Percentiles rank a stretch among this genome's conserved stretches.
phyloP scores from a whole-genome alignment of 441 rosid species.

The Cnidoscolus chayamansa region DNA sequence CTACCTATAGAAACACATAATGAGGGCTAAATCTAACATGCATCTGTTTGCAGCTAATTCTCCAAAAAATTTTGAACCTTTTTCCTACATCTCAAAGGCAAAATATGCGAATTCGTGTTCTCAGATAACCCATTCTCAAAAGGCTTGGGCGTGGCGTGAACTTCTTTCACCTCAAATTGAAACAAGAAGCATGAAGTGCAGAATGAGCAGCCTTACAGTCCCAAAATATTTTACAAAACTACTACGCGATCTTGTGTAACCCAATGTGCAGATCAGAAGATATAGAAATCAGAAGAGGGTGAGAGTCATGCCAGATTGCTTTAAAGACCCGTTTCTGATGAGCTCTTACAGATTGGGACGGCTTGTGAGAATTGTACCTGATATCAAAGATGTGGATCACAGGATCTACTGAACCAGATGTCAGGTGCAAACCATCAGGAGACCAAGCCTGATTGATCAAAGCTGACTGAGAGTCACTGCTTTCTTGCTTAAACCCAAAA shows the following conservation, averaged over 20 bases:
- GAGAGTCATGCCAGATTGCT: conserved; percentile 73
- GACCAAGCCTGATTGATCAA: conserved; percentile 91
- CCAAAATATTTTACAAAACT: neutral
- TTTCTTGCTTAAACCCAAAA: conserved; percentile 94
- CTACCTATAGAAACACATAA: neutral
- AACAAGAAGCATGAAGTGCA: neutral
- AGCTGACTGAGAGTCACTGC: conserved; percentile 90
- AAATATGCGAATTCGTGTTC: conserved; percentile 7
- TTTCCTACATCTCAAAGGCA: conserved; percentile 19
- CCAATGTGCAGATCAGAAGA: conserved; percentile 86
- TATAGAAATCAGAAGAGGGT: conserved; percentile 69
- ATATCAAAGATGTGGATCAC: conserved; percentile 82
- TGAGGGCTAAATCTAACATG: neutral
- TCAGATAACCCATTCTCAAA: neutral
- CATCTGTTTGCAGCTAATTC: neutral
- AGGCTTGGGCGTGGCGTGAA: too few species aligned
- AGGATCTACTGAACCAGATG: conserved; percentile 94
- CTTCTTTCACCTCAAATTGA: neutral
- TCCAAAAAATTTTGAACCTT: neutral
- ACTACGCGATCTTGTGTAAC: conserved; percentile 51
- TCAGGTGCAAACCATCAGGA: conserved; percentile 71
- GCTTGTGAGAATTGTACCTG: conserved; percentile 66
- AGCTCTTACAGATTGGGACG: conserved; percentile 79
- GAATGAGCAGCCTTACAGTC: neutral
- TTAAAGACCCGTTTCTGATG: conserved; percentile 84